phyloP scores from a whole-genome alignment of 345 rosid species.

The Gynandropsis gynandra region DNA sequence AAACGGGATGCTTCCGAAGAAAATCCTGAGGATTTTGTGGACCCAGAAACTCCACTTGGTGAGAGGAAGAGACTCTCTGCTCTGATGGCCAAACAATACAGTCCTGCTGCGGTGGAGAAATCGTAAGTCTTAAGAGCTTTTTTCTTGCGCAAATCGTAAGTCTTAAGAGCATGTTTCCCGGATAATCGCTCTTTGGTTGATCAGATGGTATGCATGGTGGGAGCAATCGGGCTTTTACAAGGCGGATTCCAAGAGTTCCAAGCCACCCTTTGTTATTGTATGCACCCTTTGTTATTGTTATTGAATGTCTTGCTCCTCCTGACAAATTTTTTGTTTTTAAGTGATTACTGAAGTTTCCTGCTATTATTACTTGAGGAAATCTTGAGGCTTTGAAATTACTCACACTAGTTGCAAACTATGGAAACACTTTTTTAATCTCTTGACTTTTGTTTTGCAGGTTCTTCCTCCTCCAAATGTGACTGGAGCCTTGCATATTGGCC shows the following conservation, averaged over 20 bases:
- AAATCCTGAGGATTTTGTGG: conserved; percentile 62
- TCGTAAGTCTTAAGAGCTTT: conserved; percentile 43
- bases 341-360: background rate
- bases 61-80: conserved; percentile 69
- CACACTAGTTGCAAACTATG: background rate
- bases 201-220: conserved; percentile 97
- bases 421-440: conserved; percentile 3
- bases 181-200: conserved; percentile 16
- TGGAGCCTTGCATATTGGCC: conserved; percentile 93
- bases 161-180: background rate
- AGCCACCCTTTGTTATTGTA: conserved; percentile 74
- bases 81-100: conserved; percentile 88
- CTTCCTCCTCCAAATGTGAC: conserved; percentile 99
- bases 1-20: conserved; percentile 54
- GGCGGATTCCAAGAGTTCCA: conserved; percentile 70
- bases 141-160: conserved; percentile 1
- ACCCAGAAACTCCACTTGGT: conserved; percentile 67
- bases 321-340: conserved; percentile 12
- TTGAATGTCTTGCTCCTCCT: conserved; percentile 1
- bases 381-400: background rate
- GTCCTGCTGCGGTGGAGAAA: conserved; percentile 70
- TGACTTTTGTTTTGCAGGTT: conserved; percentile 43
- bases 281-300: conserved; percentile 27
- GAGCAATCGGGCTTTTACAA: conserved; percentile 59
- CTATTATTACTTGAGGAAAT: conserved; percentile 5